Evolutionary conservation across 2,329 filamentous ascomycete genomes (phyloP), one percentile per base, ranked within the genome.

Genomic region (Ascocoryne sarcoides): DNA sequence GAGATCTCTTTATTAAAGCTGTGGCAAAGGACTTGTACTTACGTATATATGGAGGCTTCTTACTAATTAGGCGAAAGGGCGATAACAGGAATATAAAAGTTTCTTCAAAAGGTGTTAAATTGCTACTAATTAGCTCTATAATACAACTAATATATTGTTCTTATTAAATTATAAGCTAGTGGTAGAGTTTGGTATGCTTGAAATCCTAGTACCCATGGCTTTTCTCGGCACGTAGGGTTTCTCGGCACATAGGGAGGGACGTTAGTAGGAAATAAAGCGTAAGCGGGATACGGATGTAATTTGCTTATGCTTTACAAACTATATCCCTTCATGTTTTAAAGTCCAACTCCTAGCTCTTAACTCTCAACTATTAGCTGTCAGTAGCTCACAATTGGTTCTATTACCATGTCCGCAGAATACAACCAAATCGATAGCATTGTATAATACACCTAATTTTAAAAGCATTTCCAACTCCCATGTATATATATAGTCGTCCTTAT

Each of bases 171-270:
- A 28, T 35, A 43, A 39, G 36, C 18, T 43, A 18, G 32, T 39
- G 36, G n/a, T 43, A 29, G 37, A 46, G 33, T 40, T 43, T 21
- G 32, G 29, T 10, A 41, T 44, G 20, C 26, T 29, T 37, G 33
- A 47, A 42, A 32, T 47, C 42, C 42, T 45, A 43, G 44, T 44
- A 39, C 38, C 45, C 26, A 1, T 31, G 10, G 16, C 35, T 45
- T 47, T 47, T 45, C 39, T 47, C 42, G 38, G 26, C 39, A 48
- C 39, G 43, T 14, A 40, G 28, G 43, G 39, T 45, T 47, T 47
- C 43, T 45, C 44, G 29, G 23, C 36, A 47, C 42, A 12, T 12
- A 26, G 23, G 23, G 23, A 43, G 23, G 37, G 42, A 44, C 41
- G 41, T 44, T 44, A 43, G n/a, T n/a, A n/a, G n/a, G n/a, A n/a